Conservation (phyloP, 192 early-diverging fungal species). For the Coemansia sp. region DNA sequence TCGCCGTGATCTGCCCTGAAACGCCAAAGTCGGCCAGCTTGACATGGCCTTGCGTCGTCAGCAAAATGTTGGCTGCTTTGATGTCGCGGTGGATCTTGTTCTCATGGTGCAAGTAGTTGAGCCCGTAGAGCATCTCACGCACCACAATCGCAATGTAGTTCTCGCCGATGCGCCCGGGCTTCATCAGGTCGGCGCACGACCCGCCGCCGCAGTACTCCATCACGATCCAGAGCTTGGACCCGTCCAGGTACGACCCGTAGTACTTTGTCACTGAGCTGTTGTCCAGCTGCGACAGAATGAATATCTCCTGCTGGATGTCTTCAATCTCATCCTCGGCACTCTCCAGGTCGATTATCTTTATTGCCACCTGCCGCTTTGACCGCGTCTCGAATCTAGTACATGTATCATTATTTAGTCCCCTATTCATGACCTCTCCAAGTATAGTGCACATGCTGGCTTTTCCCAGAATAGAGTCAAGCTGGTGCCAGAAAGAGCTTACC, state of each 20-base stretch:
- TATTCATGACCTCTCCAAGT: not conserved
- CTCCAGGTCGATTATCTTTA: slow-evolving; percentile 97
- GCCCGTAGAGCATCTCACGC: slow-evolving; percentile 80
- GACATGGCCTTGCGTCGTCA: slow-evolving; percentile 73
- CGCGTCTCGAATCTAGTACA: slow-evolving; percentile 48
- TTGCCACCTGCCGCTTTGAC: slow-evolving; percentile 73
- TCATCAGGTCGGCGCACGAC: slow-evolving; percentile 92
- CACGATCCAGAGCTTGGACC: slow-evolving; percentile 92
- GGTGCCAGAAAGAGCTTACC: slow-evolving; percentile 55
- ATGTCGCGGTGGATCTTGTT: slow-evolving; percentile 93
- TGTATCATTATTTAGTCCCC: not conserved
- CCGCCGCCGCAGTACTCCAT: slow-evolving; percentile 98
- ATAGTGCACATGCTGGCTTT: slow-evolving; percentile 12
- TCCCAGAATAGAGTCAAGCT: not conserved
- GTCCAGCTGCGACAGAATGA: slow-evolving; percentile 90
- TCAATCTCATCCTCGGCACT: slow-evolving; percentile 97
- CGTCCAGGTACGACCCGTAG: slow-evolving; percentile 88
- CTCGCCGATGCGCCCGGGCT: slow-evolving; percentile 79
- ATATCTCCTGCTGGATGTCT: slow-evolving; percentile 98
- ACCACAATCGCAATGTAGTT: slow-evolving; percentile 90
- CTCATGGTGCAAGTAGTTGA: slow-evolving; percentile 90
- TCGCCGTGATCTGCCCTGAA: slow-evolving; percentile 88
- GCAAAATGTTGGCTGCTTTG: slow-evolving; percentile 90
- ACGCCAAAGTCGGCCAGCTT: slow-evolving; percentile 99
- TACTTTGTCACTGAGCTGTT: slow-evolving; percentile 85